Evolutionary conservation across 768 basidiomycete genomes (phyloP).

Genomic region (Pholiota molesta): DNA sequence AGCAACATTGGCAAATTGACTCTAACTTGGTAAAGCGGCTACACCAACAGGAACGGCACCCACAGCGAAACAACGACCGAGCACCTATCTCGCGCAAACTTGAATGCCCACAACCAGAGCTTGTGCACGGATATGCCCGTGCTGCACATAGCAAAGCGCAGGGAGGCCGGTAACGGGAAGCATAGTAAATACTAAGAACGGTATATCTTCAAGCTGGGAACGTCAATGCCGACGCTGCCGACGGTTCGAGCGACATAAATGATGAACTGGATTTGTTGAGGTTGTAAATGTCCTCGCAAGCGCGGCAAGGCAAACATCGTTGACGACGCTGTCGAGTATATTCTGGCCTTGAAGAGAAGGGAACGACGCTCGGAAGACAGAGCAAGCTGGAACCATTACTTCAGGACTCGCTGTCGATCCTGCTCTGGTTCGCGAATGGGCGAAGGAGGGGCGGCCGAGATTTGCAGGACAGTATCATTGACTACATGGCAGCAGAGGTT

Average conservation of each 20-base stretch:
- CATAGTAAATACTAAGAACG: no score
- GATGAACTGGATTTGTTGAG: conserved; percentile 85
- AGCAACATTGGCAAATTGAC: conserved; percentile 17
- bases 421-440: conserved; percentile 74
- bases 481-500: no score
- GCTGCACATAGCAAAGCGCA: conserved; percentile 73
- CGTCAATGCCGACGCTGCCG: conserved; percentile 31
- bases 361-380: conserved; percentile 70
- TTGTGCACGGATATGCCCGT: conserved; percentile 83
- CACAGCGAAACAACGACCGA: conserved; percentile 79
- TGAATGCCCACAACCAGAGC: conserved; percentile 84
- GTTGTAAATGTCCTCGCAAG: conserved; percentile 88
- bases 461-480: no score
- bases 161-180: conserved; percentile 46
- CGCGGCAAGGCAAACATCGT: no score
- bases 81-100: conserved; percentile 83
- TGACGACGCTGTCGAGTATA: conserved; percentile 90
- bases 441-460: conserved; percentile 63
- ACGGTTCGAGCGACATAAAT: conserved; percentile 42
- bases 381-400: conserved; percentile 74
- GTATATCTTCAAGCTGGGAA: no score
- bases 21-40: no score
- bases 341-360: conserved; percentile 84
- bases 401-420: conserved; percentile 75
- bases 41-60: conserved; percentile 11